A percentile compares a stretch with the other conserved stretches of the same genome.
These are phyloP conservation scores for Hyaloscypha hepaticicola DNA, from an alignment of 495 filamentous ascomycete genomes.

Conservation along the genomic window DNA sequence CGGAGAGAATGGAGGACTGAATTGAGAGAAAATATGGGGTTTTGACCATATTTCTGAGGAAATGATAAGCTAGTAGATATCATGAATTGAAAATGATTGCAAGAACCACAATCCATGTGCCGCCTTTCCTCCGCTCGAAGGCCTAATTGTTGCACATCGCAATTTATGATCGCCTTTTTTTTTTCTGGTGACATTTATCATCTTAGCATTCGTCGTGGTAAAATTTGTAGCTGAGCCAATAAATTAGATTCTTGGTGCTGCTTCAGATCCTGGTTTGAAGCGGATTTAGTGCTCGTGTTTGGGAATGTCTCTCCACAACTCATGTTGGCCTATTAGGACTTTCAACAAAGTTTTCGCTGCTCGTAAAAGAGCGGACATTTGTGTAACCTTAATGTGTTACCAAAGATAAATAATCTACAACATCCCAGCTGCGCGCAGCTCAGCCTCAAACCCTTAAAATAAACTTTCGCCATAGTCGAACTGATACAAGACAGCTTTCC, in stretches of 20 bases:
- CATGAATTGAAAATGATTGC: neutral
- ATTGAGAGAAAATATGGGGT: neutral
- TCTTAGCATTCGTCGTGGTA: neutral
- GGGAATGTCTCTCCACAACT: neutral
- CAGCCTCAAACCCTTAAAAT: no score
- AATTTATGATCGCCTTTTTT: conserved; percentile 2
- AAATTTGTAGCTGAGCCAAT: neutral
- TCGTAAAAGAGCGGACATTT: no score
- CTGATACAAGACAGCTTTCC: no score
- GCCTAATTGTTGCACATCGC: conserved; percentile 1
- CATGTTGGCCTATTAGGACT: no score
- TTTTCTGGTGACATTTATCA: neutral
- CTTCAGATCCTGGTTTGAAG: neutral
- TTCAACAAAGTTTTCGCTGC: no score
- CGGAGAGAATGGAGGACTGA: neutral
- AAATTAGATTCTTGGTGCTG: neutral
- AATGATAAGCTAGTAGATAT: neutral
- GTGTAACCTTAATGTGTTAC: no score
- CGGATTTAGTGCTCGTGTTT: neutral
- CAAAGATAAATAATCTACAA: no score
- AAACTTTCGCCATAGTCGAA: no score
- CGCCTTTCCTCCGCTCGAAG: neutral
- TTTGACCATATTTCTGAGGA: neutral
- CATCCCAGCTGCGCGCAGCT: no score
- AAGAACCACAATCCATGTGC: neutral